phyloP scores from a whole-genome alignment of 2,329 filamentous ascomycete genomes.

The Leptographium radiaticola region DNA sequence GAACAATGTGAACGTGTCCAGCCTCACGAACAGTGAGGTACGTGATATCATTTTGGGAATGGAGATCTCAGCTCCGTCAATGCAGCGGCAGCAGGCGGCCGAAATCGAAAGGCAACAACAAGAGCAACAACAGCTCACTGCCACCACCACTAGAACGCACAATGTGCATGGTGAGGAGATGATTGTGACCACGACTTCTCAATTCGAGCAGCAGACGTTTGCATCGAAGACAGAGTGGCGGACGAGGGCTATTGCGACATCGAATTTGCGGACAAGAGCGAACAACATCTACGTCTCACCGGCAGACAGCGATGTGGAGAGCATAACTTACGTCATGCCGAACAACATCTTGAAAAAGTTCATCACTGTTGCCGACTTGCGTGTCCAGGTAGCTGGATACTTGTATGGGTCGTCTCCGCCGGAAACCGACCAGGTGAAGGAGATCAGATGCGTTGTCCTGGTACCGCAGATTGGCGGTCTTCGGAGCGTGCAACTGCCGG shows the following conservation, averaged over 20 bases:
- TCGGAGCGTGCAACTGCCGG: constrained; percentile 80
- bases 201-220: constrained; percentile 95
- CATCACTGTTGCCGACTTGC: constrained; percentile 91
- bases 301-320: constrained; percentile 81
- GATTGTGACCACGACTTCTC: constrained; percentile 93
- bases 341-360: constrained; percentile 98
- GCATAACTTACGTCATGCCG: constrained; percentile 94
- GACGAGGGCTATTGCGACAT: constrained; percentile 89
- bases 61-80: constrained; percentile 95
- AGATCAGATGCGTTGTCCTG: constrained; percentile 94
- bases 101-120: constrained; percentile 99
- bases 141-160: constrained; percentile 95
- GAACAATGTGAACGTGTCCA: constrained; percentile 98
- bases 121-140: constrained; percentile 90
- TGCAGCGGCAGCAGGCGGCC: constrained; percentile 95
- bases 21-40: constrained; percentile 91
- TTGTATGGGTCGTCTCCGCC: constrained; percentile 85
- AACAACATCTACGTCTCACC: constrained; percentile 99
- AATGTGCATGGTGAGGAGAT: constrained; percentile 96
- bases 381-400: constrained; percentile 92
- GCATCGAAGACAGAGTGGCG: constrained; percentile 99
- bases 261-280: constrained; percentile 80
- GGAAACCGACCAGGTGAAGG: constrained; percentile 94
- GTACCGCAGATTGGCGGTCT: constrained; percentile 91
- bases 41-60: constrained; percentile 97